phyloP scores from a whole-genome alignment of 2,329 filamentous ascomycete genomes.

The Metarhizium anisopliae region DNA sequence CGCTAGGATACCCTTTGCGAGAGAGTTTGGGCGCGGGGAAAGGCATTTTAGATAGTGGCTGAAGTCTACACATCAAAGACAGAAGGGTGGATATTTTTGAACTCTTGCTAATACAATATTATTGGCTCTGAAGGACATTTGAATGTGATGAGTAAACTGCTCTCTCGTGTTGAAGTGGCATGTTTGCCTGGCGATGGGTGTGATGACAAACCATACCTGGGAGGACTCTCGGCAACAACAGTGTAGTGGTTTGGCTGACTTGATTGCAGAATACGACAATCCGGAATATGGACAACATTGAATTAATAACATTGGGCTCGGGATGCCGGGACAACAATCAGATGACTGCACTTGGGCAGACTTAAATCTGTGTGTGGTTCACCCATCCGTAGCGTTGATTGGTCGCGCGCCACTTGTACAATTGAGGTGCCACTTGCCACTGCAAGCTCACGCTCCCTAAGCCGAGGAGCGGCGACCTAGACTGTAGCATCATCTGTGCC shows the following conservation, averaged over 20 bases:
- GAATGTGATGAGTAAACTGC: neutral
- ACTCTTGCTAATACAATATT: neutral
- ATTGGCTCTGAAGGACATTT: neutral
- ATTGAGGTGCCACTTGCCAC: neutral
- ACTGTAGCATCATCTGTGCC: constrained; percentile 10
- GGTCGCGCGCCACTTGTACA: too few relatives aligned
- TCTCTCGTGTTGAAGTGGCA: neutral
- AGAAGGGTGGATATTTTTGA: neutral
- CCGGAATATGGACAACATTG: too few relatives aligned
- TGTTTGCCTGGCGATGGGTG: neutral
- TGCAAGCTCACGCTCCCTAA: neutral
- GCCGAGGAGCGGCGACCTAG: neutral
- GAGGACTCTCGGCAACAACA: neutral
- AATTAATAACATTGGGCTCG: neutral
- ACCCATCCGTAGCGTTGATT: too few relatives aligned
- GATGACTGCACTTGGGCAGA: neutral
- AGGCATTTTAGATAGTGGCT: constrained; percentile 16
- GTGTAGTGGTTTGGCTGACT: neutral
- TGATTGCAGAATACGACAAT: neutral
- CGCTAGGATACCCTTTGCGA: constrained; percentile 24
- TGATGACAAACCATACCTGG: neutral
- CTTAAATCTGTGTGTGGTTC: neutral
- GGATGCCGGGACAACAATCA: neutral
- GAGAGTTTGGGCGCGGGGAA: constrained; percentile 12
- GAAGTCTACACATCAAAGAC: constrained; percentile 11